Evolutionary conservation across 2,329 filamentous ascomycete genomes (phyloP).

Genomic region (Fusarium robinianum): DNA sequence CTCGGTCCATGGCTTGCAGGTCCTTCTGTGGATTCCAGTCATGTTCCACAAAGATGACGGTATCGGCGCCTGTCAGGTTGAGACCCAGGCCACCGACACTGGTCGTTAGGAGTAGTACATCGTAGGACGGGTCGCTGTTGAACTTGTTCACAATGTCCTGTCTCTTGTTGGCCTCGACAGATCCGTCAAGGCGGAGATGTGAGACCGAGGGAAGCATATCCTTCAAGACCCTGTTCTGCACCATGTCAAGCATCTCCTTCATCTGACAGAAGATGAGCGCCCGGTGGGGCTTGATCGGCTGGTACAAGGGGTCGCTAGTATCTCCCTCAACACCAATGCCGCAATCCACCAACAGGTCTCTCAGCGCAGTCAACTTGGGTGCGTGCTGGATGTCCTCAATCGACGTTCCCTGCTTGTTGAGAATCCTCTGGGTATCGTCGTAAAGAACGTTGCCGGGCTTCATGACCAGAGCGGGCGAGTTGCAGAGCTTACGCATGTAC

Average conservation of each 20-base stretch:
- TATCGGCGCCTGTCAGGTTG: slow-evolving; percentile 95
- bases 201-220: slow-evolving; percentile 91
- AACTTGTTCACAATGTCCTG: slow-evolving; percentile 99
- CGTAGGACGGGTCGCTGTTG: slow-evolving; percentile 96
- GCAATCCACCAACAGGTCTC: slow-evolving; percentile 95
- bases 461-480: slow-evolving; percentile 94
- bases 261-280: slow-evolving; percentile 98
- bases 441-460: slow-evolving; percentile 92
- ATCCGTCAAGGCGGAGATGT: slow-evolving; percentile 90
- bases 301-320: slow-evolving; percentile 62
- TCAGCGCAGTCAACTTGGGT: slow-evolving; percentile 87
- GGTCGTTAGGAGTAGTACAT: slow-evolving; percentile 90
- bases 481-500: slow-evolving; percentile 99
- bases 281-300: slow-evolving; percentile 93
- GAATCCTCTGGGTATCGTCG: slow-evolving; percentile 79
- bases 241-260: slow-evolving; percentile 99
- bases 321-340: slow-evolving; percentile 85
- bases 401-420: slow-evolving; percentile 77
- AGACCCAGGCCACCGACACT: slow-evolving; percentile 93
- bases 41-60: slow-evolving; percentile 98
- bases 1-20: slow-evolving; percentile 97
- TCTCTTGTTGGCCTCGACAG: slow-evolving; percentile 87
- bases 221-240: slow-evolving; percentile 89
- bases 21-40: slow-evolving; percentile 99
- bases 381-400: slow-evolving; percentile 87